Conservation (phyloP, 306 rosid genomes). For the Cyamopsis tetragonoloba region DNA sequence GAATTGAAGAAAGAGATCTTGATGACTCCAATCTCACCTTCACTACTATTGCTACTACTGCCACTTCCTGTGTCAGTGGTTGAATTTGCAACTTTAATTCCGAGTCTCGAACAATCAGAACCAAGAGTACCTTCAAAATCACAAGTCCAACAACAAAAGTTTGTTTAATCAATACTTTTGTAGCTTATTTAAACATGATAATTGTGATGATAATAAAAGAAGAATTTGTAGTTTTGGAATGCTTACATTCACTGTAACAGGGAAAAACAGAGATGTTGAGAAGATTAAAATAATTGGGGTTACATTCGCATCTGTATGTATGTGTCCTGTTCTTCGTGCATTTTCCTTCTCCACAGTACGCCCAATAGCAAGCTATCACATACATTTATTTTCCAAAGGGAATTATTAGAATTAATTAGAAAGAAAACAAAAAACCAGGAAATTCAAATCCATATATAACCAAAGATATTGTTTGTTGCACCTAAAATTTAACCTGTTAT, state of each 20-base stretch:
- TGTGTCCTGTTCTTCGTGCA: conserved; percentile 45
- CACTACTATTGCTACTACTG: neutral
- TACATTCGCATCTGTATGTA: conserved; percentile 49
- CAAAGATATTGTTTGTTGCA: neutral
- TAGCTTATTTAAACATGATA: too few species aligned
- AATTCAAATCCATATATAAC: too few species aligned
- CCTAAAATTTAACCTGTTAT: neutral
- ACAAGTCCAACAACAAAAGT: neutral
- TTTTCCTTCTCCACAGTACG: conserved; percentile 69
- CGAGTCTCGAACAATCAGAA: conserved; percentile 68
- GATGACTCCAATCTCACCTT: conserved; percentile 37
- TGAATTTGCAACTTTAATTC: conserved; percentile 57
- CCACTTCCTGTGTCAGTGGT: neutral
- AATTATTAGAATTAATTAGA: neutral
- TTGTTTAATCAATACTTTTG: neutral
- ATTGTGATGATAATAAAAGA: neutral
- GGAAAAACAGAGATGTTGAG: conserved; percentile 58
- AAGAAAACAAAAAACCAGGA: too few species aligned
- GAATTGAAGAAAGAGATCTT: neutral
- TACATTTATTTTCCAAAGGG: neutral
- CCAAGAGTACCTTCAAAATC: conserved; percentile 61
- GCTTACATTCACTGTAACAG: conserved; percentile 72
- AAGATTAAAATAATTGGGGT: conserved; percentile 47
- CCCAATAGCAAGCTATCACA: conserved; percentile 70
- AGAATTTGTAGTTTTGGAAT: neutral